Percentiles rank a stretch among this genome's conserved stretches.
phyloP scores from a whole-genome alignment of 176 grass and related monocot species.

The Raddia guianensis region DNA sequence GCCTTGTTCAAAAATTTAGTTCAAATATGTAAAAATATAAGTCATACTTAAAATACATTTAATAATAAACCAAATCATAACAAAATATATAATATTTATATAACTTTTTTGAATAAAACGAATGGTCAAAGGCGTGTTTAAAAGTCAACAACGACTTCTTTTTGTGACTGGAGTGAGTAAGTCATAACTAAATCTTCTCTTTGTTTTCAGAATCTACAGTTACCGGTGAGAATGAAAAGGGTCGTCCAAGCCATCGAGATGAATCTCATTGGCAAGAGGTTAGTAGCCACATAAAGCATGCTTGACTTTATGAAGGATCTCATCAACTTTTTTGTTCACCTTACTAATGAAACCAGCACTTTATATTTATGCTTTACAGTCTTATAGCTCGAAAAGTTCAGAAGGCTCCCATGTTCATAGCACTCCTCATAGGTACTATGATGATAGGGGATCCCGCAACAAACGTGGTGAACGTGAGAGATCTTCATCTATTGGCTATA shows the following conservation, averaged over 20 bases:
- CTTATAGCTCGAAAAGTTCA: constrained; percentile 59
- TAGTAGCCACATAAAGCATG: too few relatives aligned
- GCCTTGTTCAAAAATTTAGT: too few relatives aligned
- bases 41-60: too few relatives aligned
- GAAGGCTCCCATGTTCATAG: constrained; percentile 42
- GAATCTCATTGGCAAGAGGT: constrained; percentile 54
- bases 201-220: constrained; percentile 57
- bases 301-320: constrained; percentile 20
- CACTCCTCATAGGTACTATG: constrained; percentile 47
- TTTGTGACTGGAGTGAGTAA: too few relatives aligned
- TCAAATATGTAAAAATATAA: too few relatives aligned
- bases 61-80: too few relatives aligned
- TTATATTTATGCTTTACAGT: constrained; percentile 50
- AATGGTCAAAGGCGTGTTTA: too few relatives aligned
- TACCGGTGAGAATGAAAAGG: constrained; percentile 40
- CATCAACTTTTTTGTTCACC: constrained; percentile 9
- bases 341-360: constrained; percentile 21
- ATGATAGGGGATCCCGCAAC: constrained; percentile 37
- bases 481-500: constrained; percentile 44
- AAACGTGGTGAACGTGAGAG: constrained; percentile 46
- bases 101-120: too few relatives aligned
- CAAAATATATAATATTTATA: too few relatives aligned
- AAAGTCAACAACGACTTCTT: too few relatives aligned
- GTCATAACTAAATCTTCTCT: constrained; percentile 20
- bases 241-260: constrained; percentile 39